Evolutionary conservation across 176 grass and related monocot genomes (phyloP), one percentile per base, ranked within the genome.

Genomic region (Oropetium thomaeum): DNA sequence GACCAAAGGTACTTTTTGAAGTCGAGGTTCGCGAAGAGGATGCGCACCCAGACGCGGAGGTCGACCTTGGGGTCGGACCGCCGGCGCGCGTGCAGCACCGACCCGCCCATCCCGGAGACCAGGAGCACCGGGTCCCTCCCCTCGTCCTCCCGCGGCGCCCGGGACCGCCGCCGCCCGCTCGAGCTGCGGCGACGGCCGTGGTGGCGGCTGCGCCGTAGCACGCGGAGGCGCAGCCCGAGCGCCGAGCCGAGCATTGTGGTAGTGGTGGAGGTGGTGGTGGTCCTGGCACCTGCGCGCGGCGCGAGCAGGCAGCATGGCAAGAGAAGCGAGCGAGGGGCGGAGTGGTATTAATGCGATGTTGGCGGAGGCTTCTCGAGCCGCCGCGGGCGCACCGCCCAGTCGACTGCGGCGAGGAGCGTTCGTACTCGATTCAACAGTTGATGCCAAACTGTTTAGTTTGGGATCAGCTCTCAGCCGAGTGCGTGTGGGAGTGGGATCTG

Each of bases 1-100:
- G 86, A 83, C 95, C 95, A 97, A 66, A 92, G 73, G 77, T 93
- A 97, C 81, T 97, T 97, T 75, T 85, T 93, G 88, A 97, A 97
- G 75, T 97, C 75, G 45, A 16, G 25, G 85, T 93, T 85, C 70
- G 95, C 95, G 43, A 87, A 76, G 70, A 97, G 79, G 82, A 93
- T 75, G 81, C 95, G 85, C 54, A 97, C 91, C 95, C 91, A 97
- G 17, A 85, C 95, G 20, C 88, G 74, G 72, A 92, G 58, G 59
- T 82, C 67, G 64, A 80, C 72, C 73, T 80, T 83, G 67, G 73
- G 47, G 71, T 78, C 39, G 59, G 87, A 93, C 81, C 86, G 72
- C 48, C 79, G 85, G 79, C 85, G 87, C 61, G 91, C 95, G 73
- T 97, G 62, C 84, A 97, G 85, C 54, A 93, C 83, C 30, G 95